phyloP scores from a whole-genome alignment of 345 rosid genomes.

The Eucalyptus sp. region DNA sequence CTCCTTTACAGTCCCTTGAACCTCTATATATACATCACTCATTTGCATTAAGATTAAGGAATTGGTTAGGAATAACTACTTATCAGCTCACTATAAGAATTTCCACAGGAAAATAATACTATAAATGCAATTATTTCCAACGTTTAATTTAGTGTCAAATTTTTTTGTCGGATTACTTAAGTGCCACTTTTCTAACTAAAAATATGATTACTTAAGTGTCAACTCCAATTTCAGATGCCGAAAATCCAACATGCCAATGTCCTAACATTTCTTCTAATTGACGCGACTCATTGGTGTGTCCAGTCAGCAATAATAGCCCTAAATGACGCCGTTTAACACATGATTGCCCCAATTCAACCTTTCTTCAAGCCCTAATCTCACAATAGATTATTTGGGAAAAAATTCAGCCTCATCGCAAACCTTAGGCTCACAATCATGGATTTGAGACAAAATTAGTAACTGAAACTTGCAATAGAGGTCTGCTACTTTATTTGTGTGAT shows the following conservation, averaged over 20 bases:
- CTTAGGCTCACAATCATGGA: too few relatives aligned
- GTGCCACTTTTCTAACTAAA: fast-evolving
- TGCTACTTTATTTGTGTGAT: not conserved
- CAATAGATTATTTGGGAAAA: too few relatives aligned
- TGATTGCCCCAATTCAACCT: too few relatives aligned
- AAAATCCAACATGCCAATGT: fast-evolving
- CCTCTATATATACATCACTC: not conserved
- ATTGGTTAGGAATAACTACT: not conserved
- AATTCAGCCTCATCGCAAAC: too few relatives aligned
- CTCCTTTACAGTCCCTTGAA: not conserved
- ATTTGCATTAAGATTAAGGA: not conserved
- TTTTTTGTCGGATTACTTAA: fast-evolving
- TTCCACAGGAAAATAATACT: fast-evolving
- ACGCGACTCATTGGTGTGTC: fast-evolving
- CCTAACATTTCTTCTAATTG: too few relatives aligned
- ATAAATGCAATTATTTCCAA: fast-evolving
- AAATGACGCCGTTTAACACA: fast-evolving
- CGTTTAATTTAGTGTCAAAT: too few relatives aligned
- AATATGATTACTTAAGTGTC: fast-evolving
- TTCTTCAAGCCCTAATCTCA: too few relatives aligned
- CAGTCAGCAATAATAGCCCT: fast-evolving
- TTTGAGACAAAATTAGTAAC: too few relatives aligned
- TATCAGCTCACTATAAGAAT: too few relatives aligned
- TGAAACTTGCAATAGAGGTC: too few relatives aligned
- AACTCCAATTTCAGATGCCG: too few relatives aligned